Conservation (phyloP, 345 rosid species). For the Sonneratia alba region DNA sequence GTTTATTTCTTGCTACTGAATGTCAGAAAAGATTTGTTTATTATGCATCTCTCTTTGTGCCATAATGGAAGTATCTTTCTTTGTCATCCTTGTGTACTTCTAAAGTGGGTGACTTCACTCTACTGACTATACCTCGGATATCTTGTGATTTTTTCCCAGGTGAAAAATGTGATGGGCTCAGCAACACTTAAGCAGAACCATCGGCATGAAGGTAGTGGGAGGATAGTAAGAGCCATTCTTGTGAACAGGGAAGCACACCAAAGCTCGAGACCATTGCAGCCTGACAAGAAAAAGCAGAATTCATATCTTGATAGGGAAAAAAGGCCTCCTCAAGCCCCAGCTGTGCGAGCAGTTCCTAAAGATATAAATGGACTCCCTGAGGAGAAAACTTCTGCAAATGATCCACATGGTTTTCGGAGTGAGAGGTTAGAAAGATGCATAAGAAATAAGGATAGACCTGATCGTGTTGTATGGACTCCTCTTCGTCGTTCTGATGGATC, state of each 20-base stretch:
- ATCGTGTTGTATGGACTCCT: conserved; percentile 41
- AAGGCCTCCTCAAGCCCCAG: conserved; percentile 32
- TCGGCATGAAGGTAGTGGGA: conserved; percentile 6
- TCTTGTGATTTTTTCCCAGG: conserved; percentile 2
- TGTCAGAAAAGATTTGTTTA: too few relatives aligned
- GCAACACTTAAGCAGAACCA: conserved; percentile 1
- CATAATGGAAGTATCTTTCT: not conserved
- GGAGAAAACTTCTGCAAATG: conserved; percentile 28
- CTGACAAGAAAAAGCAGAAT: conserved; percentile 33
- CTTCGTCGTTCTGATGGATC: conserved; percentile 50
- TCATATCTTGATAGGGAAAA: conserved; percentile 30
- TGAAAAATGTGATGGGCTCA: conserved; percentile 4
- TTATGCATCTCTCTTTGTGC: too few relatives aligned
- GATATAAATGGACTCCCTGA: conserved; percentile 31
- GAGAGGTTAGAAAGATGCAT: conserved; percentile 40
- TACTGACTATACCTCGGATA: not conserved
- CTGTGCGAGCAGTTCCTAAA: conserved; percentile 20
- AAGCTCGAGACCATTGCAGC: conserved; percentile 11
- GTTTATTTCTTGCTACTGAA: not conserved
- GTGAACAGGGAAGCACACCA: not conserved
- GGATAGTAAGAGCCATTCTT: conserved; percentile 4
- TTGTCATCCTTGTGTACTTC: not conserved
- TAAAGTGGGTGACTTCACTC: not conserved
- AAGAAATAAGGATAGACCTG: conserved; percentile 53
- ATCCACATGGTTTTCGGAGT: conserved; percentile 18